Percentiles rank a stretch among this genome's conserved stretches.
Conservation (phyloP, 345 rosid species). For the Lumnitzera racemosa region DNA sequence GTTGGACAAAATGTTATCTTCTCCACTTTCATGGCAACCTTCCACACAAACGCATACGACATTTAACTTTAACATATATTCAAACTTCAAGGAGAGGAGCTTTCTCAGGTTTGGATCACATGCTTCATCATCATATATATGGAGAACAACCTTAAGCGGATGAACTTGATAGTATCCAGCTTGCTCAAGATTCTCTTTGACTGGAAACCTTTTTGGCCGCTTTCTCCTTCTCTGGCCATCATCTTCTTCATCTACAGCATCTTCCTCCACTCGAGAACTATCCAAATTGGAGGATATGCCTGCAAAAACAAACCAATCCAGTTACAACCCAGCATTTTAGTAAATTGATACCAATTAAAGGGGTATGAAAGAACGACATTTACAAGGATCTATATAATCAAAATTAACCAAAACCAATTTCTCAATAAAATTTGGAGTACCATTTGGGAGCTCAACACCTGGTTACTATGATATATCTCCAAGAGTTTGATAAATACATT, state of each 20-base stretch:
- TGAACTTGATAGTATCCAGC: slow-evolving; percentile 53
- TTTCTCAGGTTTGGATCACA: slow-evolving; percentile 48
- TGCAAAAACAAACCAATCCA: slow-evolving; percentile 11
- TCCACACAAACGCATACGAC: slow-evolving; percentile 65
- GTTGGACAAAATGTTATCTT: slow-evolving; percentile 49
- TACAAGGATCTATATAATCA: no score
- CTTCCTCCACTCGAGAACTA: slow-evolving; percentile 61
- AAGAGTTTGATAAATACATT: no score
- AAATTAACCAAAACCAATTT: no score
- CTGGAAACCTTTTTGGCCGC: slow-evolving; percentile 54
- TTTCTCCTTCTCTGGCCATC: slow-evolving; percentile 77
- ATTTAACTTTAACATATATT: slow-evolving; percentile 74
- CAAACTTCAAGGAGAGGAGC: slow-evolving; percentile 60
- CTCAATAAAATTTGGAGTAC: no score
- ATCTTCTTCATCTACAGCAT: slow-evolving; percentile 71
- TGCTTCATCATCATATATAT: slow-evolving; percentile 51
- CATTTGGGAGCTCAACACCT: no score
- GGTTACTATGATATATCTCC: no score
- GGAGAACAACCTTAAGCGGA: slow-evolving; percentile 65
- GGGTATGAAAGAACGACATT: no score
- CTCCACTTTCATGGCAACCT: slow-evolving; percentile 49
- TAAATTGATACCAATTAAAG: no score
- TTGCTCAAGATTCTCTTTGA: slow-evolving; percentile 51
- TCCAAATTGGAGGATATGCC: slow-evolving; percentile 49
- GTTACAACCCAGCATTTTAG: no score